Evolutionary conservation across 2,329 filamentous ascomycete species (phyloP).

Genomic region (Arthrobotrys iridis): DNA sequence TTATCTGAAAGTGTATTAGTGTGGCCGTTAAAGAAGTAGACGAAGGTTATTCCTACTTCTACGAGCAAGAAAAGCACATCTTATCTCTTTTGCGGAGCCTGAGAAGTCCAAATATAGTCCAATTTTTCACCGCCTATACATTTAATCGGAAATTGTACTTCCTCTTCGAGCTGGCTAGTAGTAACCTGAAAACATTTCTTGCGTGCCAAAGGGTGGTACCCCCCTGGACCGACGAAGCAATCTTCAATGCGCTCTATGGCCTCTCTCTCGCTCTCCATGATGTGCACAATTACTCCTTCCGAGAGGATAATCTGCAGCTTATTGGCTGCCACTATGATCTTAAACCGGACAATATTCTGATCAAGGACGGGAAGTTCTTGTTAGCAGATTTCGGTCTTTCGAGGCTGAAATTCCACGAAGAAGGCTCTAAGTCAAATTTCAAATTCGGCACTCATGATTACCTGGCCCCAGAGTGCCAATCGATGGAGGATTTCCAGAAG

Average conservation of each 20-base stretch:
- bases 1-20: too few relatives aligned
- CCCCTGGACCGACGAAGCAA: too few relatives aligned
- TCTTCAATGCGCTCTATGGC: constrained; percentile 51
- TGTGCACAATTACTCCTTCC: constrained; percentile 54
- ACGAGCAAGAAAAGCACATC: not conserved
- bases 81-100: not conserved
- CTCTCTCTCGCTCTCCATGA: constrained; percentile 56
- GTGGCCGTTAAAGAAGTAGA: too few relatives aligned
- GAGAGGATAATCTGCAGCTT: constrained; percentile 41
- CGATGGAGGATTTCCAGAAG: not conserved
- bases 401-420: constrained; percentile 23
- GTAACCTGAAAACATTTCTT: constrained; percentile 14
- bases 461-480: constrained; percentile 57
- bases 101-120: not conserved
- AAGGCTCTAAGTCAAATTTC: constrained; percentile 50
- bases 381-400: constrained; percentile 59
- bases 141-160: not conserved
- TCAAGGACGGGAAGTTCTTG: constrained; percentile 56
- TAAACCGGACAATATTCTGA: constrained; percentile 59
- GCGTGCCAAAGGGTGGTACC: too few relatives aligned
- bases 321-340: constrained; percentile 60
- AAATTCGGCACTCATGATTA: constrained; percentile 47
- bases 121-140: not conserved
- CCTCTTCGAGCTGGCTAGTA: constrained; percentile 16
- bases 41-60: too few relatives aligned